Base-by-base conservation (phyloP, 2,329 filamentous ascomycete genomes). In the Pestalotiopsis sp. region DNA sequence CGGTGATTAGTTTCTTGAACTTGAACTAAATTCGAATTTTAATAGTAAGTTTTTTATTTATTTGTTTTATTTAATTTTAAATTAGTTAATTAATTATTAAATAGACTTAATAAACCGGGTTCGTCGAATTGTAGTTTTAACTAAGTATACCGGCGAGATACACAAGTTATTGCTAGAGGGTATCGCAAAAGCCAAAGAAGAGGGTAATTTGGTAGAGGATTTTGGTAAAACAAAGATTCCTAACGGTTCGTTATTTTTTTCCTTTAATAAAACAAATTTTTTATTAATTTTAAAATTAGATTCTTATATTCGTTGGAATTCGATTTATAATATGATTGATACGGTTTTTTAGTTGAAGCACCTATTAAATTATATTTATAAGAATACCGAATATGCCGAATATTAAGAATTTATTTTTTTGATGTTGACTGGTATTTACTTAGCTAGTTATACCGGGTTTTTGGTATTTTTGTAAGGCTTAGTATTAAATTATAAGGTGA, bases 141-240 rank as follows among this genome's bases (percentile, higher is more conserved):
- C 23, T 23, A 23, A 23, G 23, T 23, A 23, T 23, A 23, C 23
- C 23, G 23, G 23, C 23, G 23, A 49, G n/a, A 49, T 49, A 5
- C 4, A 49, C 2, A 49, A 49, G n/a, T 49, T 49, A 49, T n/a
- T 49, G n/a, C n/a, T 49, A 49, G 2, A 49, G n/a, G 13, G 4
- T 5, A 49, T 49, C 13, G 13, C 5, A 23, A 65, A 56, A 65
- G 9, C 25, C 4, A 65, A 64, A 64, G 23, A 23, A n/a, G 4
- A 20, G 49, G 45, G 13, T 12, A 25, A 11, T 25, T 36, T 64
- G 14, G 4, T 2, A 7, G 1, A 7, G 49, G 49, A 64, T 31
- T 64, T 45, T 64, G 49, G 49, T 49, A 31, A 23, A 41, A 64
- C 13, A 23, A 64, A 52, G 49, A 64, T 64, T 3, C 61, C 20